Conservation (phyloP, 345 rosid species). For the Citrus sp. region DNA sequence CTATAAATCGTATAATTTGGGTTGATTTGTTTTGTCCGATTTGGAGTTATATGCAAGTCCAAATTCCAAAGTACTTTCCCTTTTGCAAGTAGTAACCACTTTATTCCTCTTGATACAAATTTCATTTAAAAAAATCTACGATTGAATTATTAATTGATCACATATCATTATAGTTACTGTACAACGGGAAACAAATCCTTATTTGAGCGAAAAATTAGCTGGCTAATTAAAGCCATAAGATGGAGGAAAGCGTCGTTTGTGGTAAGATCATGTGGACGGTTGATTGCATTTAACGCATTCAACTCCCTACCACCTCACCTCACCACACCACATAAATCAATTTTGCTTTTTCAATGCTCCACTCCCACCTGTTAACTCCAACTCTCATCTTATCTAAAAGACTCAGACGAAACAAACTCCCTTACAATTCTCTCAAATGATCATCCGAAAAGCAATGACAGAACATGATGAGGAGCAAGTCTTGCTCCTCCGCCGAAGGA, state of each 20-base stretch:
- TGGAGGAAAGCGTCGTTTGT: conserved; percentile 7
- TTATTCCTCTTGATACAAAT: neutral
- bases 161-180: neutral
- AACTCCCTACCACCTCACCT: conserved; percentile 2
- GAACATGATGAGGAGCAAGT: neutral
- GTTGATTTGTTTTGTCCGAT: neutral
- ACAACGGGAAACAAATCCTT: neutral
- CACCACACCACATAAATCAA: neutral
- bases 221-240: neutral
- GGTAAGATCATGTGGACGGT: neutral
- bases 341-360: neutral
- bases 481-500: neutral
- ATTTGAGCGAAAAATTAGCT: neutral
- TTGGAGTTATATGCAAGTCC: neutral
- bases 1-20: neutral
- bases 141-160: neutral
- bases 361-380: neutral
- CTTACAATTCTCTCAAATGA: neutral
- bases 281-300: conserved; percentile 10
- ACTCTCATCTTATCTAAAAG: neutral
- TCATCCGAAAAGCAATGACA: neutral
- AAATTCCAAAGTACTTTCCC: neutral
- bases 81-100: neutral
- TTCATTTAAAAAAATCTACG: neutral
- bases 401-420: neutral